Evolutionary conservation across 768 basidiomycete species (phyloP).

Genomic region (Grammothele lineata): DNA sequence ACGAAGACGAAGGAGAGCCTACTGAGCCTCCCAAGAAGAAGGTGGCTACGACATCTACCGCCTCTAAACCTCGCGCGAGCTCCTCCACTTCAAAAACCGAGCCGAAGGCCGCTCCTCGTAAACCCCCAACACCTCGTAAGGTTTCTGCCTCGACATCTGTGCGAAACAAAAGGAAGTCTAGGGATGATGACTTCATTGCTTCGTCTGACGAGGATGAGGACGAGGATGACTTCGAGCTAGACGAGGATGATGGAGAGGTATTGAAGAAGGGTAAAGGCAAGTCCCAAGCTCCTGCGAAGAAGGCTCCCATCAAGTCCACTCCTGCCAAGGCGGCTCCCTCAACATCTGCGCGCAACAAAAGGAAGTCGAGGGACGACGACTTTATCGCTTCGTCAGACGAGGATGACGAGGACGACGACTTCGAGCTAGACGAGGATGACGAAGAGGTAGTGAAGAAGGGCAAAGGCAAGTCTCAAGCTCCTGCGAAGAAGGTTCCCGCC

Average conservation of each 20-base stretch:
- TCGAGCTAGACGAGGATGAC: conserved; percentile 17
- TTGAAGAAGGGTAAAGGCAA: conserved; percentile 16
- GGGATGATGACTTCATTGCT: conserved; percentile 32
- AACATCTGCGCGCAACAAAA: conserved; percentile 26
- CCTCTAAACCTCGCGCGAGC: conserved; percentile 10
- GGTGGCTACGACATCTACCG: conserved; percentile 17
- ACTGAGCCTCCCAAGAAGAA: conserved; percentile 41
- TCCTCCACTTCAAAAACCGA: conserved; percentile 20
- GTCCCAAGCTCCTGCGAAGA: conserved; percentile 10
- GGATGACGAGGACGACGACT: conserved; percentile 20
- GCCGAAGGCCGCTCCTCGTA: conserved; percentile 8
- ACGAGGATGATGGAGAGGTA: conserved; percentile 18
- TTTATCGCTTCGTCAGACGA: conserved; percentile 28
- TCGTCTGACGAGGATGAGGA: conserved; percentile 22
- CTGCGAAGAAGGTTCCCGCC: conserved; percentile 1
- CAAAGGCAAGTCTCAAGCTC: conserved; percentile 11
- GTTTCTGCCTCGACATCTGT: conserved; percentile 20
- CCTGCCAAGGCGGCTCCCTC: conserved; percentile 13
- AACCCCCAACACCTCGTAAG: conserved; percentile 1
- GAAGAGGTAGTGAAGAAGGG: conserved; percentile 18
- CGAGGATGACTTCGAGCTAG: conserved; percentile 17
- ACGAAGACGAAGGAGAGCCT: conserved; percentile 20
- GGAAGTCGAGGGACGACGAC: conserved; percentile 31
- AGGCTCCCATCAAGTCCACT: conserved; percentile 2
- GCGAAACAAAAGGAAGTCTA: conserved; percentile 28